Conservation (phyloP, 805 yeast genomes). For the Millerozyma acaciae region DNA sequence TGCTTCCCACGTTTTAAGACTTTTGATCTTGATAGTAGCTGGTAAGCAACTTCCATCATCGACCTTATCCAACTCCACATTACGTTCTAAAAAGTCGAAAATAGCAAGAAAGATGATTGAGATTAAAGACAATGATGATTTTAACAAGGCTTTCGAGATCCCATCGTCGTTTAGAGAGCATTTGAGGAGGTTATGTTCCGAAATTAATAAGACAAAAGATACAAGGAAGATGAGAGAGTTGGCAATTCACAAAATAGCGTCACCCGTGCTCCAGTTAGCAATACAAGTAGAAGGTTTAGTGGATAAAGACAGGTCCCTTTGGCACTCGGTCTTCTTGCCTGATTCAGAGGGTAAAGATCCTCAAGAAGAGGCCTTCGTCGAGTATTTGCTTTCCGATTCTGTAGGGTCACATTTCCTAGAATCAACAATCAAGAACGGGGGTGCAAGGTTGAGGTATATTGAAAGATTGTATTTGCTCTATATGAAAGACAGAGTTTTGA, state of each 20-base stretch:
- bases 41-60: slow-evolving; percentile 79
- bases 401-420: slow-evolving; percentile 95
- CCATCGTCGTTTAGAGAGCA: slow-evolving; percentile 66
- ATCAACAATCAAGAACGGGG: slow-evolving; percentile 58
- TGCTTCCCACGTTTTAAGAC: slow-evolving; percentile 82
- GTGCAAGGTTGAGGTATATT: slow-evolving; percentile 58
- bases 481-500: slow-evolving; percentile 69
- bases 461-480: slow-evolving; percentile 67
- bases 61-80: slow-evolving; percentile 60
- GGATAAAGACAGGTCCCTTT: slow-evolving; percentile 66
- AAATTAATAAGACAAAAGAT: slow-evolving; percentile 33
- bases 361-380: slow-evolving; percentile 76
- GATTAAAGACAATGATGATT: slow-evolving; percentile 73
- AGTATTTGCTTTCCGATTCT: slow-evolving; percentile 75
- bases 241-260: slow-evolving; percentile 75
- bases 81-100: slow-evolving; percentile 79
- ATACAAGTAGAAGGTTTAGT: slow-evolving; percentile 78
- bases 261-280: slow-evolving; percentile 80
- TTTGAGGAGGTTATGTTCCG: slow-evolving; percentile 46
- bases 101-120: slow-evolving; percentile 93
- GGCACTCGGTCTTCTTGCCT: slow-evolving; percentile 58
- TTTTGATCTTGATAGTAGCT: slow-evolving; percentile 64
- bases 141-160: slow-evolving; percentile 59
- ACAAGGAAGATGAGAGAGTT: slow-evolving; percentile 55
- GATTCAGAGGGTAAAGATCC: slow-evolving; percentile 49